Conservation (phyloP, 2,329 filamentous ascomycete species). For the Penicillium polonicum region DNA sequence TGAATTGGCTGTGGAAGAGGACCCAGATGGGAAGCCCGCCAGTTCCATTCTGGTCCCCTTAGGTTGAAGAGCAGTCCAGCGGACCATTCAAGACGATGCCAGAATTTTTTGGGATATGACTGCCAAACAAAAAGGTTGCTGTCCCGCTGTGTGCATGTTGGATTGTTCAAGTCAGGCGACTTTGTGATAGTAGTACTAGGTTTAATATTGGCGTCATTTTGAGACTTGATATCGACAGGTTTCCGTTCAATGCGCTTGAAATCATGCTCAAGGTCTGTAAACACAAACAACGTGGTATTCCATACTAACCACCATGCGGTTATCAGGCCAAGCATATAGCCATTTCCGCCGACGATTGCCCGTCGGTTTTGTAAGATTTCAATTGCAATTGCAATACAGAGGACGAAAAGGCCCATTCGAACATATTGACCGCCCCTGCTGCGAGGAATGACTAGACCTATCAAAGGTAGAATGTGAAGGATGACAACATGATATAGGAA, state of each 20-base stretch:
- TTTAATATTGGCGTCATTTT: not conserved
- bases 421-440: slow-evolving; percentile 36
- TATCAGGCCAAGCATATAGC: slow-evolving; percentile 56
- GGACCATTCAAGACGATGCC: slow-evolving; percentile 59
- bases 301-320: slow-evolving; percentile 56
- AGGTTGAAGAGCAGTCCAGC: slow-evolving; percentile 58
- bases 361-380: slow-evolving; percentile 48
- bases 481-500: slow-evolving; percentile 38
- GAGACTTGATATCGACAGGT: not conserved
- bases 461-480: slow-evolving; percentile 39
- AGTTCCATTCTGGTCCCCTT: slow-evolving; percentile 61
- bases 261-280: slow-evolving; percentile 55
- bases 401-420: slow-evolving; percentile 48
- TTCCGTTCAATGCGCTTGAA: slow-evolving; percentile 56
- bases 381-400: slow-evolving; percentile 44
- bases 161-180: not conserved
- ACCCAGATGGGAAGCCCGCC: slow-evolving; percentile 51
- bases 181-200: not conserved
- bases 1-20: slow-evolving; percentile 32
- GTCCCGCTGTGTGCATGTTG: not conserved
- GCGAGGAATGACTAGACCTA: slow-evolving; percentile 54
- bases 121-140: slow-evolving; percentile 52
- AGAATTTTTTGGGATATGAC: slow-evolving; percentile 50
- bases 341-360: slow-evolving; percentile 51
- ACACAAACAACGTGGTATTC: slow-evolving; percentile 53